Base-by-base conservation (phyloP, 495 filamentous ascomycete genomes). In the Lindgomyces ingoldianus region DNA sequence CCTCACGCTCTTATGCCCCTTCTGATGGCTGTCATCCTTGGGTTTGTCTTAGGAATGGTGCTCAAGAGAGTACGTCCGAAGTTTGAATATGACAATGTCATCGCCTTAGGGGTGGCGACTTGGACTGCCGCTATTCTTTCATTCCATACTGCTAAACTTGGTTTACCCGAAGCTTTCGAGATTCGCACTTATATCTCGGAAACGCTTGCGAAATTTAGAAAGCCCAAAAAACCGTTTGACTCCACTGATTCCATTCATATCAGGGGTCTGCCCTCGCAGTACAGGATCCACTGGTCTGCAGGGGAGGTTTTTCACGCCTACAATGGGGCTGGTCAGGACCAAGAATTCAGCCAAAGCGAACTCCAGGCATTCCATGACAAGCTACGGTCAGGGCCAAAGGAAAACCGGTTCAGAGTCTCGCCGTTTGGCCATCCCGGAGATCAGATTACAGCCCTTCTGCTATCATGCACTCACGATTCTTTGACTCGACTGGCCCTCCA, bases 91-190 rank as follows among this genome's bases (percentile, higher is more conserved):
- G 77, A 79, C n/a, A 73, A 76, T 48, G 77, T 83, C 19, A 80
- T 83, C 55, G 78, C 81, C 3, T 74, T 86, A 8, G 82, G 74
- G 29, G 63, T 74, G 4, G 78, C 81, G 9, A 84, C 81, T 16
- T 86, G 84, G 84, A 81, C 74, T 4, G 75, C 81, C 12, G 83
- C 81, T 22, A 58, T 85, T 44, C 74, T 83, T 12, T 76, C 81
- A 0, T 65, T 85, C 6, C 75, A 74, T 39, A 78, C 68, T 1
- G 72, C 73, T 1, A 70, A 73, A 14, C 62, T 76, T 22, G 68
- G 74, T 10, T 48, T 68, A 26, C 72, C 74, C 4, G 70, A 69
- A 48, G 52, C 50, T 24, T 63, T 70, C 42, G 62, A 70, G 10
- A 57, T 59, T 9, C 27, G 52, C 14, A 16, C 42, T 6, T 70